Percentiles rank a stretch among this genome's conserved stretches.
These are phyloP conservation scores for Tephrocybe rancida DNA, from an alignment of 768 basidiomycete species.

Conservation along the genomic window DNA sequence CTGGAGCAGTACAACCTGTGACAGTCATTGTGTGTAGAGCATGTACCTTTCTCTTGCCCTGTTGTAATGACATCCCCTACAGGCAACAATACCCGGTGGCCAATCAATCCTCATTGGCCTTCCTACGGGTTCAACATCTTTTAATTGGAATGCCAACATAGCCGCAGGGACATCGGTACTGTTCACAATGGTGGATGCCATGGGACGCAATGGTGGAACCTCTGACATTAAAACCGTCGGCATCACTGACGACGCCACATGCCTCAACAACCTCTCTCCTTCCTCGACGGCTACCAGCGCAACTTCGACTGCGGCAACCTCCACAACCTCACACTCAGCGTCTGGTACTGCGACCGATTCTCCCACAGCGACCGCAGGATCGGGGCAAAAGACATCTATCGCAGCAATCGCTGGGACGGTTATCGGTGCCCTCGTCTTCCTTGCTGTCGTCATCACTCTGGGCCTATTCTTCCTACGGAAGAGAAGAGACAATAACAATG, in stretches of 20 bases:
- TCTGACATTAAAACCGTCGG: conserved; percentile 55
- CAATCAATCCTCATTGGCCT: conserved; percentile 46
- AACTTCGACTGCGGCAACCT: conserved; percentile 11
- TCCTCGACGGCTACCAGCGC: conserved; percentile 40
- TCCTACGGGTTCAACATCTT: conserved; percentile 38
- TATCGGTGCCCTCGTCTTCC: conserved; percentile 53
- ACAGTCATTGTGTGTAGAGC: conserved; percentile 48
- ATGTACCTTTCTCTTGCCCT: background rate
- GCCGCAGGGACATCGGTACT: conserved; percentile 59
- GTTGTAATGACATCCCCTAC: conserved; percentile 1
- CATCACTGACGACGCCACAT: conserved; percentile 47
- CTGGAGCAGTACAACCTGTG: conserved; percentile 51
- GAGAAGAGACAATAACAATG: conserved; percentile 26
- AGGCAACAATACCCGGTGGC: conserved; percentile 71
- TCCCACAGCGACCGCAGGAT: conserved; percentile 23
- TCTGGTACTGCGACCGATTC: conserved; percentile 25
- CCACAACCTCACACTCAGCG: conserved; percentile 14
- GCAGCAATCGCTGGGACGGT: conserved; percentile 55
- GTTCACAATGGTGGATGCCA: conserved; percentile 56
- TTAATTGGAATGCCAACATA: conserved; percentile 59
- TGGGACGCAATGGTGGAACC: conserved; percentile 57
- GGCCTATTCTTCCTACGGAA: conserved; percentile 52
- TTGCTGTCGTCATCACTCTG: conserved; percentile 53
- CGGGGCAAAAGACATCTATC: conserved; percentile 29
- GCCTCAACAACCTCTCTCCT: conserved; percentile 55